phyloP scores from a whole-genome alignment of 371 early-diverging fungal genomes.

The Mucor lusitanicus region DNA sequence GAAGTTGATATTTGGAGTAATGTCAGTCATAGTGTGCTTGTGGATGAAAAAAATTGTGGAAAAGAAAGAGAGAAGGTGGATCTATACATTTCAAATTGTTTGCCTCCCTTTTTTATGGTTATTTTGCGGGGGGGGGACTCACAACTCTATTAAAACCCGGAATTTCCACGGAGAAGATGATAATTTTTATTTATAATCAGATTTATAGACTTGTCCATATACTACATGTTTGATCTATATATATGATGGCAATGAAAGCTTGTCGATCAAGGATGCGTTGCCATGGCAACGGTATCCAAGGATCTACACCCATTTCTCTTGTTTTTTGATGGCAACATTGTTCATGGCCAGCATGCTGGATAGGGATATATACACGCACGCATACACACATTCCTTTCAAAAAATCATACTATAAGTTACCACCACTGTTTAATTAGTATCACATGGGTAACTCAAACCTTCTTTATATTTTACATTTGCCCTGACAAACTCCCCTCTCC shows the following conservation, averaged over 20 bases:
- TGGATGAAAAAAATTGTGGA: background rate
- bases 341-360: no score
- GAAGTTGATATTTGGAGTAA: background rate
- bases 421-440: background rate
- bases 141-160: slow-evolving; percentile 16
- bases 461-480: slow-evolving; percentile 12
- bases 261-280: background rate
- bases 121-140: background rate
- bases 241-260: background rate
- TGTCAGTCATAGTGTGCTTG: background rate
- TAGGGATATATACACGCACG: no score
- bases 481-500: slow-evolving; percentile 11
- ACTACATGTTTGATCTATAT: background rate
- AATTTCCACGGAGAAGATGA: slow-evolving; percentile 12
- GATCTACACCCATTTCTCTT: no score
- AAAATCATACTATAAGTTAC: no score
- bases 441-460: slow-evolving; percentile 18
- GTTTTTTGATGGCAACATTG: no score
- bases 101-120: background rate
- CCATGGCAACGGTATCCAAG: background rate
- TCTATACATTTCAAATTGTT: slow-evolving; percentile 4
- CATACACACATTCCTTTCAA: no score
- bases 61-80: background rate
- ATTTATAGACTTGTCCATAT: slow-evolving; percentile 9
- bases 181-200: background rate